phyloP scores from a whole-genome alignment of 148 eudicot species.

The Rheum nobile region DNA sequence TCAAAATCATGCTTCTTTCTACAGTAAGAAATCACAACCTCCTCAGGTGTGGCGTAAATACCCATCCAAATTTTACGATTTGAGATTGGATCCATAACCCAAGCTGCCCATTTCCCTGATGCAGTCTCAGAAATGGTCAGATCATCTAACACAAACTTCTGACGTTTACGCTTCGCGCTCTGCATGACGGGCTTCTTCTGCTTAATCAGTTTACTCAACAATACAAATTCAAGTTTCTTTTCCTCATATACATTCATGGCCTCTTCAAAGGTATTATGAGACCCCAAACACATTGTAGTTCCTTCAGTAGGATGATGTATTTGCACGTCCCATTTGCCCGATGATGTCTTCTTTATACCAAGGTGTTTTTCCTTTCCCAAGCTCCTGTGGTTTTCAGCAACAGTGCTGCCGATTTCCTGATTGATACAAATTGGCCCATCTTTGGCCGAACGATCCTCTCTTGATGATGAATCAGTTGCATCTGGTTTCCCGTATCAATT shows the following conservation, averaged over 20 bases:
- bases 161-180: background rate
- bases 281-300: background rate
- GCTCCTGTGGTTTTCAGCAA: background rate
- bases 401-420: background rate
- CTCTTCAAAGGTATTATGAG: slow-evolving; percentile 3
- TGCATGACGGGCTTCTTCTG: background rate
- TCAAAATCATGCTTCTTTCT: background rate
- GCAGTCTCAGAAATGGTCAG: background rate
- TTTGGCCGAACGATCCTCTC: background rate
- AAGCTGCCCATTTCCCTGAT: background rate
- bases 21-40: background rate
- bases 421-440: background rate
- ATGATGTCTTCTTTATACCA: background rate
- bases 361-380: background rate
- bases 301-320: background rate
- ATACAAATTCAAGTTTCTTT: slow-evolving; percentile 1
- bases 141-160: background rate
- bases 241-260: background rate
- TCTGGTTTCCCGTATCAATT: background rate
- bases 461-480: background rate
- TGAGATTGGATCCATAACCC: background rate
- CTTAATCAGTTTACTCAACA: background rate
- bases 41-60: background rate
- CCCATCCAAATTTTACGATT: background rate
- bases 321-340: slow-evolving; percentile 3